Conservation (phyloP, 192 early-diverging fungal genomes). For the Ramicandelaber brevisporus region DNA sequence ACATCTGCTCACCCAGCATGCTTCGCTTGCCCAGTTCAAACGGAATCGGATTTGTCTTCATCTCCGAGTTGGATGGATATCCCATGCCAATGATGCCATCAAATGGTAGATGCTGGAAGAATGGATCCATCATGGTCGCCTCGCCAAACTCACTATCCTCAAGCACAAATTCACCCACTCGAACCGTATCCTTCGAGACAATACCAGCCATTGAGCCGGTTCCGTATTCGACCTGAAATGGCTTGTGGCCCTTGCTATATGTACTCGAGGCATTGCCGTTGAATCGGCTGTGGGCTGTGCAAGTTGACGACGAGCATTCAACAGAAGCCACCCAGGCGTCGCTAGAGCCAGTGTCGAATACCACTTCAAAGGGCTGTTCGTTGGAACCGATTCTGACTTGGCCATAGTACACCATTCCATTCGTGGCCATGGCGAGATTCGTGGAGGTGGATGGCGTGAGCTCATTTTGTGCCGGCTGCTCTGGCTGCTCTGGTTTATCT, state of each 20-base stretch:
- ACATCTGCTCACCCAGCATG: slow-evolving; percentile 11
- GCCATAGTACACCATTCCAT: too few species aligned
- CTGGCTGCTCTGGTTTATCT: too few species aligned
- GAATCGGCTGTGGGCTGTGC: slow-evolving; percentile 17
- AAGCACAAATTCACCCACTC: slow-evolving; percentile 13
- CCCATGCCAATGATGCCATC: slow-evolving; percentile 32
- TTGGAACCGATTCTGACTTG: slow-evolving; percentile 19
- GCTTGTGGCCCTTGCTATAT: slow-evolving; percentile 9
- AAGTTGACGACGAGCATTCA: slow-evolving; percentile 18
- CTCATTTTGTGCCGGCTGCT: too few species aligned
- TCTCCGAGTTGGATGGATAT: slow-evolving; percentile 16
- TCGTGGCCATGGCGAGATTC: too few species aligned
- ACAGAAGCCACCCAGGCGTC: slow-evolving; percentile 29
- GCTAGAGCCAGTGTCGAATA: slow-evolving; percentile 30
- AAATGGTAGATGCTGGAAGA: slow-evolving; percentile 17
- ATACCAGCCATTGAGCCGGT: slow-evolving; percentile 22
- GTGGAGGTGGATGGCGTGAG: too few species aligned
- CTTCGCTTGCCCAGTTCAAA: slow-evolving; percentile 11
- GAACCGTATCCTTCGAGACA: slow-evolving; percentile 17
- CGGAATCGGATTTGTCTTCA: slow-evolving; percentile 13
- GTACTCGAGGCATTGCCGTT: slow-evolving; percentile 14
- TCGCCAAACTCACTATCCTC: slow-evolving; percentile 16
- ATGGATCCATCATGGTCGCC: slow-evolving; percentile 18
- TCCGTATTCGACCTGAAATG: slow-evolving; percentile 21
- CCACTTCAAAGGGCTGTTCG: slow-evolving; percentile 21